phyloP scores from a whole-genome alignment of 2,329 filamentous ascomycete species.

The Diaporthe ampelina region DNA sequence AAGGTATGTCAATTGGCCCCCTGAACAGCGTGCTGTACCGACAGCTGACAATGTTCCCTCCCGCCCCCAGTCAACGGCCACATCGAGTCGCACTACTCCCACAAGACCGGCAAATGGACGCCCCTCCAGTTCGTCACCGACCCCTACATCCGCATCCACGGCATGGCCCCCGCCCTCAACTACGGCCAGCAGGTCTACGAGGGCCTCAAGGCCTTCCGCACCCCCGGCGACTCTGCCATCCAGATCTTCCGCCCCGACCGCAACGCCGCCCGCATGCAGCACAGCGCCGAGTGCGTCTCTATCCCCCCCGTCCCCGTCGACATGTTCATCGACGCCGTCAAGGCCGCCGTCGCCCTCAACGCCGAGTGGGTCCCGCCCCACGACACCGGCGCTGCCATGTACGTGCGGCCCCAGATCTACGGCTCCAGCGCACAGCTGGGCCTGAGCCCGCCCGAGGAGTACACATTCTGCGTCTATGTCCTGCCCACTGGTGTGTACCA shows the following conservation, averaged over 20 bases:
- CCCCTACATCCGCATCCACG: conserved; percentile 90
- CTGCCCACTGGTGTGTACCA: conserved; percentile 96
- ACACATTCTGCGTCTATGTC: conserved; percentile 91
- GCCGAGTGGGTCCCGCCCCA: conserved; percentile 93
- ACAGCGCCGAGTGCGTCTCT: conserved; percentile 86
- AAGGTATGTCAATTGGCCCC: conserved; percentile 72
- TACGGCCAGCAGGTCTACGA: conserved; percentile 99
- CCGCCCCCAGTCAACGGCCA: conserved; percentile 85
- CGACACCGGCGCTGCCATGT: conserved; percentile 90
- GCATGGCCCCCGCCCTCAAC: conserved; percentile 95
- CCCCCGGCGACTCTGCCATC: conserved; percentile 77
- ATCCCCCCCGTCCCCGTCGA: conserved; percentile 84
- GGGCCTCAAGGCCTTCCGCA: conserved; percentile 96
- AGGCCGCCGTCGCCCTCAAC: conserved; percentile 87
- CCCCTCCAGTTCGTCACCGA: conserved; percentile 83
- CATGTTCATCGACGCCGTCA: conserved; percentile 81
- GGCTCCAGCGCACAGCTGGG: conserved; percentile 90
- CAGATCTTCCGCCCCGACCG: conserved; percentile 89
- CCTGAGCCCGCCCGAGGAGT: conserved; percentile 89
- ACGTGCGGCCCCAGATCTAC: conserved; percentile 90
- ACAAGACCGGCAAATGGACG: conserved; percentile 82
- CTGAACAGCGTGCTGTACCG: neutral
- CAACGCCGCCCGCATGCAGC: conserved; percentile 87
- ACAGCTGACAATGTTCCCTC: neutral
- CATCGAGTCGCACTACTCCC: conserved; percentile 87